phyloP scores from a whole-genome alignment of 2,329 filamentous ascomycete species.

The Ophiocordyceps unilateralis region DNA sequence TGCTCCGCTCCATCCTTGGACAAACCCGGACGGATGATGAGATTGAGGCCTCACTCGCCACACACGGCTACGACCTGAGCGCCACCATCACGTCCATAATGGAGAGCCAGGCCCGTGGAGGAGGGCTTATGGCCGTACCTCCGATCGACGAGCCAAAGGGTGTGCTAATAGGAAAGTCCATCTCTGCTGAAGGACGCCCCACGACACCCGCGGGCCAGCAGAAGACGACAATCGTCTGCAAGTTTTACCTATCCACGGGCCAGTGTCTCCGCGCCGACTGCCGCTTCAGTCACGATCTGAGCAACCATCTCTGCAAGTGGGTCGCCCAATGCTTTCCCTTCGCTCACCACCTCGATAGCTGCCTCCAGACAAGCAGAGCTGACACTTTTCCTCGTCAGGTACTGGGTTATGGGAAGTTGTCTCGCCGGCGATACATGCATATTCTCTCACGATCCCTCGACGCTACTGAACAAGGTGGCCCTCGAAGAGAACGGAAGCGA shows the following conservation, averaged over 20 bases:
- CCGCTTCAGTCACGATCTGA: conserved; percentile 90
- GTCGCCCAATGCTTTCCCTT: conserved; percentile 18
- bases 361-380: no score
- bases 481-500: conserved; percentile 53
- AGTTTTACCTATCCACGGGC: conserved; percentile 92
- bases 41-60: conserved; percentile 76
- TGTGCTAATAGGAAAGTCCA: conserved; percentile 77
- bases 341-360: no score
- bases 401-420: conserved; percentile 93
- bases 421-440: conserved; percentile 86
- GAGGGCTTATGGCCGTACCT: conserved; percentile 15
- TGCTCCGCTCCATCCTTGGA: conserved; percentile 85
- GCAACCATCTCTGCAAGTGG: conserved; percentile 95
- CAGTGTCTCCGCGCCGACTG: conserved; percentile 91
- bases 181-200: conserved; percentile 58
- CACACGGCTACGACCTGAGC: conserved; percentile 83
- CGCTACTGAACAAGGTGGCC: conserved; percentile 65
- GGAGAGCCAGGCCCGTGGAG: conserved; percentile 42
- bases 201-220: conserved; percentile 59
- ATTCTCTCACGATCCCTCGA: conserved; percentile 88
- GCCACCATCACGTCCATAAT: conserved; percentile 83
- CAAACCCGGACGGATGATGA: conserved; percentile 84
- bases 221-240: conserved; percentile 83
- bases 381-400: conserved; percentile 32
- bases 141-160: conserved; percentile 39